Conservation (phyloP, 1,139 yeast genomes). For the Hansenula lynferdii region DNA sequence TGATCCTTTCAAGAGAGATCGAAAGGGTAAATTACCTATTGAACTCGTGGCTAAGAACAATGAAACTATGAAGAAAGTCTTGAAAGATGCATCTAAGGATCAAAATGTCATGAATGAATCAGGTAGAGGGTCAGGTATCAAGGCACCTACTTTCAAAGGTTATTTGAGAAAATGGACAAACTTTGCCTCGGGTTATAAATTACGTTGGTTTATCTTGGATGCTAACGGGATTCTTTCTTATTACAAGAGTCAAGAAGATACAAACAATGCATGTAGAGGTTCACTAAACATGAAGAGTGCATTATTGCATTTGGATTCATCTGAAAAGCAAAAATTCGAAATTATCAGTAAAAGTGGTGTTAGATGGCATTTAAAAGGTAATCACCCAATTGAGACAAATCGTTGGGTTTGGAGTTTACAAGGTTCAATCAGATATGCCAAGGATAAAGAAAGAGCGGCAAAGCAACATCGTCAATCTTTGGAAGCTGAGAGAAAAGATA, state of each 20-base stretch:
- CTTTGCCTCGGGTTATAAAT: slow-evolving; percentile 90
- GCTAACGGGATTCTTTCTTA: slow-evolving; percentile 81
- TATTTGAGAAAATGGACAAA: slow-evolving; percentile 96
- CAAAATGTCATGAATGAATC: slow-evolving; percentile 68
- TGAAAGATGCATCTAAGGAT: slow-evolving; percentile 76
- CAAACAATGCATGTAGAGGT: slow-evolving; percentile 82
- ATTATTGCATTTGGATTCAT: slow-evolving; percentile 76
- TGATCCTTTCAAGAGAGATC: slow-evolving; percentile 89
- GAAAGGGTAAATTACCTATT: slow-evolving; percentile 74
- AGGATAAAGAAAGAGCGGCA: slow-evolving; percentile 49
- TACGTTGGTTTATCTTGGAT: slow-evolving; percentile 89
- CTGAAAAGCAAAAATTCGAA: slow-evolving; percentile 89
- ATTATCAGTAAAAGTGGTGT: slow-evolving; percentile 55
- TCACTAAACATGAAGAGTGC: slow-evolving; percentile 85
- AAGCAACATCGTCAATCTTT: slow-evolving; percentile 1
- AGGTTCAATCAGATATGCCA: slow-evolving; percentile 81
- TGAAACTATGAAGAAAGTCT: slow-evolving; percentile 49
- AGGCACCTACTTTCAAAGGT: slow-evolving; percentile 85
- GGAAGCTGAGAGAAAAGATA: slow-evolving; percentile 2
- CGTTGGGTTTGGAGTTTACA: slow-evolving; percentile 97
- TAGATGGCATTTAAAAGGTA: slow-evolving; percentile 89
- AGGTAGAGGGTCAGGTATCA: slow-evolving; percentile 25
- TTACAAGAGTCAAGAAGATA: slow-evolving; percentile 88
- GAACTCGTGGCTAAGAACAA: slow-evolving; percentile 49
- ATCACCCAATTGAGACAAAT: slow-evolving; percentile 90